Base-by-base conservation (phyloP, 768 basidiomycete species). In the Rhizopogon roseolus region DNA sequence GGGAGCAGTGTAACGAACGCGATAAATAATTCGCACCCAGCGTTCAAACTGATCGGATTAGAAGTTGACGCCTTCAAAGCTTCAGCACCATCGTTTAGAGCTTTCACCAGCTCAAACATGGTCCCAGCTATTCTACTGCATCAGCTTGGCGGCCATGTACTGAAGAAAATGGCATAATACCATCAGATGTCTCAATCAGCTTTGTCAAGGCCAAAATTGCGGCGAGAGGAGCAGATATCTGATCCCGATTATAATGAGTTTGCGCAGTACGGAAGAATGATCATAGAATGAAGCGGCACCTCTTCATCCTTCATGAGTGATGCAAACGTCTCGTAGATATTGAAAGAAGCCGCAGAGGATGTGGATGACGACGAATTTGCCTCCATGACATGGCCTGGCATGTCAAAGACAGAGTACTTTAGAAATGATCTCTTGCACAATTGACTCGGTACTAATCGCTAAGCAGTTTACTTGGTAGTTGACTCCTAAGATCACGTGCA, bases 21-120 rank as follows among this genome's bases (percentile, higher is more conserved):
- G 62, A 90, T 86, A 75, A 96, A 93, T 39, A 96, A 78, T 67
- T 93, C 88, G 69, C 88, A 90, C 53, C 93, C 93, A n/a, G 90
- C 90, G 56, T 86, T 86, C 56, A 93, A 74, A 58, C 90, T 85
- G 71, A 94, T 89, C 22, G 89, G 81, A 67, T 93, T 93, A 27
- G 84, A 75, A 0, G 83, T 79, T n/a, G 76, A 76, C 25, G 73
- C 67, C 58, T 81, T 84, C 50, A 96, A 73, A 5, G 74, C 72
- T 37, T 82, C 75, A 1, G 89, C 86, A 41, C 85, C 90, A 41
- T 87, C 81, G 54, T 91, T 84, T 54, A 97, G 80, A 25, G 85
- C 93, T 57, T 87, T 80, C 22, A 90, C 86, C 28, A 98, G 84
- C 69, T 99, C 96, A 61, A 88, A 91, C 86, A 93, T 94, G 19